Evolutionary conservation across 805 yeast species (phyloP).

Genomic region (Sugiyamaella floridensis): DNA sequence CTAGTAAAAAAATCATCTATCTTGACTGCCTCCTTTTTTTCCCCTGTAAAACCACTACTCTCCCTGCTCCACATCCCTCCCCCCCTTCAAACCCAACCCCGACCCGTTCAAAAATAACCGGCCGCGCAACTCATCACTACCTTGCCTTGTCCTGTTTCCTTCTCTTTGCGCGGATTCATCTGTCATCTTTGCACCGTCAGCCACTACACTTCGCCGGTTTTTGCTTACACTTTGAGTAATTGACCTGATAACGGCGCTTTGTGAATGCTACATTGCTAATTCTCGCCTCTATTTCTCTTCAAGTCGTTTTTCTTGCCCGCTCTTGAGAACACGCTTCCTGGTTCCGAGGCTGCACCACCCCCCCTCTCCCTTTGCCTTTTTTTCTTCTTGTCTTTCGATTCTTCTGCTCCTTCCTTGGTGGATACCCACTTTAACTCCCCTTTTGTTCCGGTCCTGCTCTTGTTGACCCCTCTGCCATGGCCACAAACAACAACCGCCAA

Average conservation of each 20-base stretch:
- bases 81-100: neutral
- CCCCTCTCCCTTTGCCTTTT: neutral
- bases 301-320: too few species aligned
- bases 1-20: too few species aligned
- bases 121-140: neutral
- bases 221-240: neutral
- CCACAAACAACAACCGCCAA: slow-evolving; percentile 1
- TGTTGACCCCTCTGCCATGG: neutral
- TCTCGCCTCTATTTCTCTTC: too few species aligned
- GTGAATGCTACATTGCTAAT: neutral
- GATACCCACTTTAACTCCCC: too few species aligned
- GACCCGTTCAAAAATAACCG: neutral
- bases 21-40: too few species aligned
- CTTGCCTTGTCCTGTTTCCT: neutral
- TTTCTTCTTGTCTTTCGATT: neutral
- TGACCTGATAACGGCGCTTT: neutral
- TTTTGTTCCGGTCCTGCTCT: neutral
- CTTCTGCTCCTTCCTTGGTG: neutral
- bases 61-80: neutral
- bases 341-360: neutral
- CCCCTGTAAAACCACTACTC: neutral
- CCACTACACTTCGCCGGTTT: too few species aligned
- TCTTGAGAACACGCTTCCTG: too few species aligned
- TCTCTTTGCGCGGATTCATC: neutral
- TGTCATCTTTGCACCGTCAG: neutral